Percentiles rank a stretch among this genome's conserved stretches.
Conservation (phyloP, 768 basidiomycete genomes). For the Favolaschia claudopus region DNA sequence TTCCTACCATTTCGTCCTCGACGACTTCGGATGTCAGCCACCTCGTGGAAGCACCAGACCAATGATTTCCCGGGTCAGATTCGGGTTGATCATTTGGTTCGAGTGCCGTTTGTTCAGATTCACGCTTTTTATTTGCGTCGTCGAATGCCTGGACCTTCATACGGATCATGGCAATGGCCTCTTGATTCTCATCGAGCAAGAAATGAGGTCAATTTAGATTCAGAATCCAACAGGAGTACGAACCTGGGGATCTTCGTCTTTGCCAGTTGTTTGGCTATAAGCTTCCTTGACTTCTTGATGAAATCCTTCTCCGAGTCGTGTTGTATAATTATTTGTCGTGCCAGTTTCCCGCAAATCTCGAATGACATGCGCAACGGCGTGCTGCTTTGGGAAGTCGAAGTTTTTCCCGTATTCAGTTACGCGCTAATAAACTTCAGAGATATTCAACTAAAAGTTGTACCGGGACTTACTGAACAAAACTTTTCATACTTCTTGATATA, state of each 20-base stretch:
- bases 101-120: too few relatives aligned
- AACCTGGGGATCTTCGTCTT: background rate
- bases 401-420: background rate
- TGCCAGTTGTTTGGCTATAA: background rate
- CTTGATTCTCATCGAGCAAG: background rate
- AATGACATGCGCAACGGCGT: background rate
- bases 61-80: too few relatives aligned
- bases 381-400: background rate
- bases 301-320: background rate
- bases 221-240: slow-evolving; percentile 1
- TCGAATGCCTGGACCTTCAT: too few relatives aligned
- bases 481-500: background rate
- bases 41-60: too few relatives aligned
- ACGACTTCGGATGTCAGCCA: too few relatives aligned
- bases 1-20: too few relatives aligned
- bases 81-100: too few relatives aligned
- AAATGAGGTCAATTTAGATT: background rate
- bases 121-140: too few relatives aligned
- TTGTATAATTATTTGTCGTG: background rate
- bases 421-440: background rate
- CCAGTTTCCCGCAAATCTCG: background rate
- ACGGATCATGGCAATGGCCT: background rate
- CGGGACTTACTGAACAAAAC: background rate
- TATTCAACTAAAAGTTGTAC: background rate
- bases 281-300: background rate